Evolutionary conservation across 1,139 yeast genomes (phyloP), one percentile per base, ranked within the genome.

Genomic region (Candida albicans): DNA sequence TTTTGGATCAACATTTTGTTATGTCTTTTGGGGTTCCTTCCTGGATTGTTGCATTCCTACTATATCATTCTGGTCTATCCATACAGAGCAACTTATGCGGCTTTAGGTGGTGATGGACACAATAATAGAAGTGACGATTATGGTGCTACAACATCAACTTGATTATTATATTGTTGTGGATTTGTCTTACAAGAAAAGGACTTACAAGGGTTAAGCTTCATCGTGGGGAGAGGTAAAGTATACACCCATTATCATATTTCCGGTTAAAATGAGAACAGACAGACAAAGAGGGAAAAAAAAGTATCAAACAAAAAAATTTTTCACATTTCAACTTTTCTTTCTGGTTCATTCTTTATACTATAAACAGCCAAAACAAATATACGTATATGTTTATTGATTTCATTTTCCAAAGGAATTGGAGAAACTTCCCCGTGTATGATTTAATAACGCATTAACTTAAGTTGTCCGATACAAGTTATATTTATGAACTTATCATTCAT

Each of bases 11-110:
- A 89, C 64, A 72, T 90, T 43, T 75, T 87, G 31, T 73, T 90
- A 42, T 87, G 91, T 64, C 54, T 84, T 41, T 71, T 90, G 41
- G 96, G 96, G 3, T 86, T 80, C 64, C 61, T 90, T 48, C 97
- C 97, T 0, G 96, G 96, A 7, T 66, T 84, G 44, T 62, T 84
- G 49, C 90, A 84, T 56, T 72, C 80, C 38, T 73, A 82, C 63
- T 84, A 82, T 58, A 77, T 81, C 51, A 81, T 81, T 44, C 71
- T 78, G 44, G 61, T 67, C 46, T 77, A 80, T 52, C 86, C 86
- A 6, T 70, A 75, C 52, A 38, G 42, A 18, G 42, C 35, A 22
- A 39, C 39, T 9, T 45, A 47, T 37, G 46, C 43, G 7, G 44
- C 43, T 14, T 15, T 44, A 15, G 68, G 67, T 6, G 68, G 67